Conservation (phyloP, 2,329 filamentous ascomycete genomes). For the Alternaria infectoria region DNA sequence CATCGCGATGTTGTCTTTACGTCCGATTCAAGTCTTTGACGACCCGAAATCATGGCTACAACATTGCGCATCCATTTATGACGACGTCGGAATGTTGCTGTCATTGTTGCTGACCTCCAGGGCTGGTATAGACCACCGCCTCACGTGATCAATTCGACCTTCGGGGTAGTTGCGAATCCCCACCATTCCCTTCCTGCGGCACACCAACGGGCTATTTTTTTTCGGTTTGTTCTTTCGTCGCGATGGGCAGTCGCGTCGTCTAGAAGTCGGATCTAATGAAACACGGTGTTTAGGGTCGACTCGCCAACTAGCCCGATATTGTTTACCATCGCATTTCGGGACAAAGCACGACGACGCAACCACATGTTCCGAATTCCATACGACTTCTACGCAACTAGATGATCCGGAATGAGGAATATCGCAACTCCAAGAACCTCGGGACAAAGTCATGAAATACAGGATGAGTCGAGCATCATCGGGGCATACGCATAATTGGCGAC, state of each 20-base stretch:
- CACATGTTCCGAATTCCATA: no score
- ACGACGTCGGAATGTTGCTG: not conserved
- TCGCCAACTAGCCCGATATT: not conserved
- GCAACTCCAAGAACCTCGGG: no score
- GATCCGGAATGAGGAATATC: no score
- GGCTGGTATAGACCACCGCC: no score
- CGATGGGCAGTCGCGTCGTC: no score
- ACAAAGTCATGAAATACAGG: not conserved
- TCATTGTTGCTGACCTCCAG: not conserved
- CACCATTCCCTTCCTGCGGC: no score
- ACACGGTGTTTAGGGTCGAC: not conserved
- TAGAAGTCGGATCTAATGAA: not conserved
- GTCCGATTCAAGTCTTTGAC: not conserved
- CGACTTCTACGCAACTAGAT: no score
- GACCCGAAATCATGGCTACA: not conserved
- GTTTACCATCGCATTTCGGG: no score
- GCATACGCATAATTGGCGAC: not conserved
- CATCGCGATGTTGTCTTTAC: not conserved
- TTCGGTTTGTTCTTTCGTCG: no score
- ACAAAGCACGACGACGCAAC: no score
- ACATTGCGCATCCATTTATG: not conserved
- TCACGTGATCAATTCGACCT: not conserved
- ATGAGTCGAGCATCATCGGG: not conserved
- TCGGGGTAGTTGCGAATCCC: not conserved
- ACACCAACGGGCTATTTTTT: no score